Percentiles rank a stretch among this genome's conserved stretches.
Conservation (phyloP, 441 rosid genomes). For the Brassica hybrid region DNA sequence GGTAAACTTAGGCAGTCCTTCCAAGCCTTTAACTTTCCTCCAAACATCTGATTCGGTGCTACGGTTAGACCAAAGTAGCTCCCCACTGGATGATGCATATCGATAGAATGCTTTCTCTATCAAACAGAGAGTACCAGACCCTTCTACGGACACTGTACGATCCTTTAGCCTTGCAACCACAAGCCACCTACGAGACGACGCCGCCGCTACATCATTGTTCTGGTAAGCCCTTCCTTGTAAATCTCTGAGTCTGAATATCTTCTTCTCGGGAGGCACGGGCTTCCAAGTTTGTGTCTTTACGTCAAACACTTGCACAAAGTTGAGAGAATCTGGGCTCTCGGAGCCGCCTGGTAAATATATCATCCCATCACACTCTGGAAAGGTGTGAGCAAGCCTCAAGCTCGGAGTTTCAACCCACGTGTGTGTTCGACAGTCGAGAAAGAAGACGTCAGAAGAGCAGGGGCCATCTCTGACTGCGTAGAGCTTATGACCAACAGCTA, state of each 20-base stretch:
- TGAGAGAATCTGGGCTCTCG: no score
- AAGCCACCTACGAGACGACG: background rate
- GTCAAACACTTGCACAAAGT: no score
- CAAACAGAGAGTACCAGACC: background rate
- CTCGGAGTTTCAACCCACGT: no score
- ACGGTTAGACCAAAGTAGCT: background rate
- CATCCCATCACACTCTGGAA: no score
- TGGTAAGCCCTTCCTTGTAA: background rate
- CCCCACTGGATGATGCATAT: background rate
- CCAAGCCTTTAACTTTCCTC: background rate
- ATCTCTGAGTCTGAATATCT: background rate
- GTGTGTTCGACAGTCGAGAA: no score
- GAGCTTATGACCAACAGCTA: background rate
- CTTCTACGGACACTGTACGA: background rate
- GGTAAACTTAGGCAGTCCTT: conserved; percentile 4
- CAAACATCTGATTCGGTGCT: background rate
- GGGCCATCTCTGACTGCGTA: background rate
- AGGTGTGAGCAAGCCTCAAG: no score
- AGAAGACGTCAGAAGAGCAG: no score
- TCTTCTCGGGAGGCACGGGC: background rate
- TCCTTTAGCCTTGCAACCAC: background rate
- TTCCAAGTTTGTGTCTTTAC: no score
- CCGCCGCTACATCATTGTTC: background rate
- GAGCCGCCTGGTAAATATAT: no score
- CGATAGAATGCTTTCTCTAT: background rate